These are phyloP conservation scores for Turritis glabra DNA, from an alignment of 345 rosid species.

Conservation along the genomic window DNA sequence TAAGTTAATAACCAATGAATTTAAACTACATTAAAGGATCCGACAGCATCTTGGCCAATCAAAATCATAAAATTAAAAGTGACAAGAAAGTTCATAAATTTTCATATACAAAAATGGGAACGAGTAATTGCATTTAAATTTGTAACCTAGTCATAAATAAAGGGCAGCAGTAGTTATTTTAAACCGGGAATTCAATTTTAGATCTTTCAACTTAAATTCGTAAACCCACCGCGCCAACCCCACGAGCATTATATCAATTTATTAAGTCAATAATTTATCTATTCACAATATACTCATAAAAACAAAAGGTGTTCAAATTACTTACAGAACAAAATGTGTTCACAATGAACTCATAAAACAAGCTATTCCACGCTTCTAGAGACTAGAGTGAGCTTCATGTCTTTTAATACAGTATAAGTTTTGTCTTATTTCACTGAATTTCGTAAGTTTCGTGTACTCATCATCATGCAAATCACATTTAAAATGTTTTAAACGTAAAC, in stretches of 20 bases:
- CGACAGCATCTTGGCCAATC: constrained; percentile 32
- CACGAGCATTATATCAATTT: not conserved
- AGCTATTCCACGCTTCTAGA: not conserved
- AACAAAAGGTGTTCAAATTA: not conserved
- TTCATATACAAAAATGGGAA: constrained; percentile 18
- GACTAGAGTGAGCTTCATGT: not conserved
- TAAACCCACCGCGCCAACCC: constrained; percentile 24
- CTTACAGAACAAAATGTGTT: not conserved
- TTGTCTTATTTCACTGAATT: not conserved
- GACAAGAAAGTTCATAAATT: constrained; percentile 31
- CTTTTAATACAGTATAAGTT: not conserved
- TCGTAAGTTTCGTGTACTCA: not conserved
- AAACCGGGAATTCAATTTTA: not conserved
- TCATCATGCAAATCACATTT: not conserved
- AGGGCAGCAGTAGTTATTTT: constrained; percentile 15
- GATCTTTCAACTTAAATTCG: constrained; percentile 14
- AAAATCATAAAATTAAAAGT: constrained; percentile 20
- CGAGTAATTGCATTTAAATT: constrained; percentile 2
- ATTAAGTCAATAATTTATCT: not conserved
- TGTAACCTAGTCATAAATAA: constrained; percentile 31
- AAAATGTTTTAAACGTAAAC: not conserved
- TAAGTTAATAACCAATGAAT: not conserved
- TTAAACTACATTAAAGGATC: constrained; percentile 17
- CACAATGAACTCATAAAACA: not conserved
- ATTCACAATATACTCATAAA: not conserved